Evolutionary conservation across 2,329 filamentous ascomycete species (phyloP), one percentile per base, ranked within the genome.

Genomic region (Stagonosporopsis tanaceti): DNA sequence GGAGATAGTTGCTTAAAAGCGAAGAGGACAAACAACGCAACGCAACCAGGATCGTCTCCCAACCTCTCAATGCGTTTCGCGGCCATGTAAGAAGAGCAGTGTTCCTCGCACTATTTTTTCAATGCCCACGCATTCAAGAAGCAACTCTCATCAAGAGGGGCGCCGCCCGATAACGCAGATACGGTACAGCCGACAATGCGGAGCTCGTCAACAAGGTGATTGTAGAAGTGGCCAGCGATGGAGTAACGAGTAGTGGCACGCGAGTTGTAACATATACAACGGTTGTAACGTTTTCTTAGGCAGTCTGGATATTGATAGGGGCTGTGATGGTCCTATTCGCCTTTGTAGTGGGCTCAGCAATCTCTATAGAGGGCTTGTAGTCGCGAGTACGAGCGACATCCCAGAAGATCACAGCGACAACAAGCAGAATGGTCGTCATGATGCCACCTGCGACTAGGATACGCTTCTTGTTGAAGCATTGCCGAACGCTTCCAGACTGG

Each of bases 11-110:
- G 1, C 8, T 17, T 12, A 30, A 12, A 30, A 24, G 24, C 38
- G 8, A 9, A 40, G 8, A 44, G 15, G 46, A 20, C 34, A 50
- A 15, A 40, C 17, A 1, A 50, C 28, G 22, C 50, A 8, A 56
- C 46, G 20, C 53, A 40, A 56, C 27, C 27, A 40, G 35, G 40
- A 28, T 5, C 40, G 47, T 40, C 50, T 34, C 35, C 35, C 40
- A 15, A 20, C 27, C 27, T 41, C 40, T 5, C 46, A 46, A 6
- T 32, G 27, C 15, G 34, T 34, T 15, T 46, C 17, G 24, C 39
- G n/a, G 14, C 20, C 46, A 12, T 42, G 20, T 40, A 38, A 2
- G 27, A 3, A 2, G 34, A 20, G 22, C 46, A 50, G n/a, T 41
- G 27, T 34, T 45, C 38, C 8, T 35, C n/a, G 12, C 53, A 56